A percentile compares a stretch with the other conserved stretches of the same genome.
These are phyloP conservation scores for Mycosphaerella arachidis DNA, from an alignment of 2,329 filamentous ascomycete genomes.

Conservation along the genomic window DNA sequence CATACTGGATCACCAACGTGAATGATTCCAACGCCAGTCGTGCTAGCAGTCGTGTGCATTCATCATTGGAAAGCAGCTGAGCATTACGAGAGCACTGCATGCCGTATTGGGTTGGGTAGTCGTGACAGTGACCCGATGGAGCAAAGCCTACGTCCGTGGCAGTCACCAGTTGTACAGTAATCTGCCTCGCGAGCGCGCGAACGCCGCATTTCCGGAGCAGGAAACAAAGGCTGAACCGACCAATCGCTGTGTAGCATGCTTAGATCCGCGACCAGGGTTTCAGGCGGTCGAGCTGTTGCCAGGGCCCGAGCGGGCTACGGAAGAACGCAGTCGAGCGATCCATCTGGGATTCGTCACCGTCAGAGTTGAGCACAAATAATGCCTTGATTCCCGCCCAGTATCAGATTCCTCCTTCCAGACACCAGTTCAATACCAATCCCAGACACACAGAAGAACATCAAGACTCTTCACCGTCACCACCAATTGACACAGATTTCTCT, in stretches of 20 bases:
- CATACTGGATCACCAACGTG: neutral
- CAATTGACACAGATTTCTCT: slow-evolving; percentile 1
- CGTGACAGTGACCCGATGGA: slow-evolving; percentile 1
- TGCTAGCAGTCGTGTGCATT: neutral
- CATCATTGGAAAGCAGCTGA: slow-evolving; percentile 1
- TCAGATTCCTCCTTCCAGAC: neutral
- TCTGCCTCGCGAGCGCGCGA: neutral
- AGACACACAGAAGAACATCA: slow-evolving; percentile 2
- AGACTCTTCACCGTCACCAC: slow-evolving; percentile 1
- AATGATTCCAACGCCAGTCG: neutral
- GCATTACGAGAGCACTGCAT: slow-evolving; percentile 2
- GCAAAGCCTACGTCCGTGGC: neutral
- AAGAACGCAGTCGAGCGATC: neutral
- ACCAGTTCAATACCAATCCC: neutral
- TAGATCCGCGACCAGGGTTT: neutral
- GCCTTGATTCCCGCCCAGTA: slow-evolving; percentile 4
- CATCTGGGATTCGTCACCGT: neutral
- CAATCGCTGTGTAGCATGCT: neutral
- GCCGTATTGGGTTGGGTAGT: slow-evolving; percentile 1
- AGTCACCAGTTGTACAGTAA: slow-evolving; percentile 10
- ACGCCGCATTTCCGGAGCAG: neutral
- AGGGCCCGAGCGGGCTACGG: neutral
- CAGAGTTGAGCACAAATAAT: slow-evolving; percentile 9
- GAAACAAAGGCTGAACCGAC: neutral
- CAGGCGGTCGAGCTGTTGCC: neutral